phyloP scores from a whole-genome alignment of 1,284 basidiomycete species.

The Inonotus hispidus region DNA sequence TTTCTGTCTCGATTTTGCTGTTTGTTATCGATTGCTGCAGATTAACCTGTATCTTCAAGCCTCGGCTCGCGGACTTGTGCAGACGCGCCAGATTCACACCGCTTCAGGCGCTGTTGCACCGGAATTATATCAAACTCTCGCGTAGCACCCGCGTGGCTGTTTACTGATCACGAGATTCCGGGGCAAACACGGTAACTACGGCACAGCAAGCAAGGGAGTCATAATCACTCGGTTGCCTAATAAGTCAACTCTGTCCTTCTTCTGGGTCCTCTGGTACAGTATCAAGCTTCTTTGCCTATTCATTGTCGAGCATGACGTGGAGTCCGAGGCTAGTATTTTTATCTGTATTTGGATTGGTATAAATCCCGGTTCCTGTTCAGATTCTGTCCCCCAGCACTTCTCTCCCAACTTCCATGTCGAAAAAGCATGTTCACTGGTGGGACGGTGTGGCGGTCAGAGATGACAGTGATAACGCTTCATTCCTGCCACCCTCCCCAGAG shows the following conservation, averaged over 20 bases:
- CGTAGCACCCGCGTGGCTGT: not conserved
- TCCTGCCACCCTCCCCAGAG: constrained; percentile 11
- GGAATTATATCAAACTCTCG: not conserved
- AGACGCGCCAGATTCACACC: not conserved
- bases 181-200: not conserved
- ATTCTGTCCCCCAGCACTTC: not conserved
- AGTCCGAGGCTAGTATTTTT: not conserved
- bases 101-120: not conserved
- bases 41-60: no score
- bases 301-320: not conserved
- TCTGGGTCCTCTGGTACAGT: constrained; percentile 2
- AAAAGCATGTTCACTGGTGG: constrained; percentile 18
- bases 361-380: not conserved
- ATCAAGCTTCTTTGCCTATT: not conserved
- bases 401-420: not conserved
- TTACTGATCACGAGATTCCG: not conserved
- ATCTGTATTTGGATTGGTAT: not conserved
- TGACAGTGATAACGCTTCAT: not conserved
- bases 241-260: constrained; percentile 4
- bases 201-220: not conserved
- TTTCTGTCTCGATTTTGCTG: no score
- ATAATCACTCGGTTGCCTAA: not conserved
- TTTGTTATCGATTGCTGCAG: no score
- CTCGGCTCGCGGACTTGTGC: not conserved
- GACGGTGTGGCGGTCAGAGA: not conserved